Evolutionary conservation across 1,284 basidiomycete genomes (phyloP).

Genomic region (Puccinia coronata): DNA sequence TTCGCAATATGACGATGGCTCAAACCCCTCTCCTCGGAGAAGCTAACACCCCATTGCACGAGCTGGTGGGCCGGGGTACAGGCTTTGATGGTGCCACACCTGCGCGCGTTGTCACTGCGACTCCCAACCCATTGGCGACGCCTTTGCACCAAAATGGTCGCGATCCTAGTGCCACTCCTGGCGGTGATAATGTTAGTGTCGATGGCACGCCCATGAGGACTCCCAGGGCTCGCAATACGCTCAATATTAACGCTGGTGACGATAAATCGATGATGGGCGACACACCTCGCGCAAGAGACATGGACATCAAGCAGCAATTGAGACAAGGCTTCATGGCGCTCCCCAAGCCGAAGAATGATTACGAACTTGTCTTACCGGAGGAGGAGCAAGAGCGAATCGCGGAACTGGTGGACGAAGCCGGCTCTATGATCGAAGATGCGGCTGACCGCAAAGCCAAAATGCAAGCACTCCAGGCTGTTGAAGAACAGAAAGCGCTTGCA

Average conservation of each 20-base stretch:
- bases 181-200: conserved; percentile 58
- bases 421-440: conserved; percentile 76
- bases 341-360: conserved; percentile 95
- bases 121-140: conserved; percentile 92
- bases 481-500: conserved; percentile 74
- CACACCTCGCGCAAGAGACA: conserved; percentile 72
- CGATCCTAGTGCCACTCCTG: conserved; percentile 69
- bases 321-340: conserved; percentile 78
- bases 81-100: conserved; percentile 91
- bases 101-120: conserved; percentile 79
- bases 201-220: conserved; percentile 81
- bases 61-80: conserved; percentile 68
- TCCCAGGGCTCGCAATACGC: conserved; percentile 77
- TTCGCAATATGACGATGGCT: conserved; percentile 83
- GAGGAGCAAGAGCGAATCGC: conserved; percentile 70
- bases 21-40: conserved; percentile 96
- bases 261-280: conserved; percentile 64
- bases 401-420: conserved; percentile 60
- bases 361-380: conserved; percentile 88
- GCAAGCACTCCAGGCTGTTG: conserved; percentile 71
- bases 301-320: conserved; percentile 70
- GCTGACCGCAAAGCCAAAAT: conserved; percentile 84
- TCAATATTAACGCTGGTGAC: conserved; percentile 79
- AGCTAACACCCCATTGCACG: conserved; percentile 88
- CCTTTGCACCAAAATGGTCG: conserved; percentile 65